phyloP scores from a whole-genome alignment of 2,329 filamentous ascomycete genomes.

The Aspergillus hiratsukae region DNA sequence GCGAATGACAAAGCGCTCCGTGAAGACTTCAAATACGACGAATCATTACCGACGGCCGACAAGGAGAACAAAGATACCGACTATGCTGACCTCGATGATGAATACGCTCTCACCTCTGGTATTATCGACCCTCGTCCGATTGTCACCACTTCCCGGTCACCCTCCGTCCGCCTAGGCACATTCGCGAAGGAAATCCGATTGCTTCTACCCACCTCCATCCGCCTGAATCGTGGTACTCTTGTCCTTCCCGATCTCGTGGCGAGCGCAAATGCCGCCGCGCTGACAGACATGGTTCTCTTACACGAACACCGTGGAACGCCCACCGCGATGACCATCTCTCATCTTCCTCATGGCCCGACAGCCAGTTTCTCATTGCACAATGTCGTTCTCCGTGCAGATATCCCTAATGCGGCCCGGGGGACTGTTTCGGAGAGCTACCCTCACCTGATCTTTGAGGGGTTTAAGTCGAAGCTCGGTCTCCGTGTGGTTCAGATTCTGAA shows the following conservation, averaged over 20 bases:
- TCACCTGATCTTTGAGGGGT: constrained; percentile 92
- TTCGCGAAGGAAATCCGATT: constrained; percentile 91
- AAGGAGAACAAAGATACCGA: constrained; percentile 73
- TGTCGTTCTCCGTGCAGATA: constrained; percentile 86
- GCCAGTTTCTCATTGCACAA: constrained; percentile 87
- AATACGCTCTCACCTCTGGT: constrained; percentile 87
- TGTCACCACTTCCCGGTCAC: constrained; percentile 85
- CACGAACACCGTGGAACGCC: constrained; percentile 93
- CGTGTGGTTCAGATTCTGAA: constrained; percentile 87
- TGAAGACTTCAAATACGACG: constrained; percentile 90
- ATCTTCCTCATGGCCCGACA: constrained; percentile 84
- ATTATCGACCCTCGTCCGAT: constrained; percentile 84
- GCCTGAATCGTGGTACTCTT: constrained; percentile 86
- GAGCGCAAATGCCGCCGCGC: constrained; percentile 72
- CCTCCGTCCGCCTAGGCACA: constrained; percentile 75
- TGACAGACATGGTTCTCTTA: constrained; percentile 80
- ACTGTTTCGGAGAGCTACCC: constrained; percentile 91
- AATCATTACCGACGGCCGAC: constrained; percentile 61
- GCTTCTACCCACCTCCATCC: constrained; percentile 76
- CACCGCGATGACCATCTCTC: constrained; percentile 80
- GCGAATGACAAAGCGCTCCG: constrained; percentile 81
- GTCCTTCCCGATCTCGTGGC: constrained; percentile 80
- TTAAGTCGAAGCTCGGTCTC: constrained; percentile 73
- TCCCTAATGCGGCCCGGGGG: constrained; percentile 79
- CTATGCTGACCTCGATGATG: constrained; percentile 79